Conservation (phyloP, 2,329 filamentous ascomycete genomes). For the Cladophialophora immunda region DNA sequence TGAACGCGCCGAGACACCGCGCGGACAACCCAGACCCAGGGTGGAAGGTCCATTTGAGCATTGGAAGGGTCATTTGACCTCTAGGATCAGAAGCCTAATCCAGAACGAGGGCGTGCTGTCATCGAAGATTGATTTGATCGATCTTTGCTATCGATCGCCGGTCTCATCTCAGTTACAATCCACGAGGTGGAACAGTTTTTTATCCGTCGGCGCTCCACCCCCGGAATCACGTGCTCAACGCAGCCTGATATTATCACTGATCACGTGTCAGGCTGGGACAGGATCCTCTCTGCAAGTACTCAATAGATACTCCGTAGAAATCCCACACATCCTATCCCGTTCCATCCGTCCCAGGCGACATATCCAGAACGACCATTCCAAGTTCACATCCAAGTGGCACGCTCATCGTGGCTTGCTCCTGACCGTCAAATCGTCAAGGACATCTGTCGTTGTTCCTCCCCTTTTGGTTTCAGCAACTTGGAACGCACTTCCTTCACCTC, state of each 20-base stretch:
- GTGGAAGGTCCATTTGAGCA: background rate
- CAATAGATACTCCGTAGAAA: background rate
- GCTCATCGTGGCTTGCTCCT: slow-evolving; percentile 24
- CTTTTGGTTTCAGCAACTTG: slow-evolving; percentile 81
- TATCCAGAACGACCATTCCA: slow-evolving; percentile 5
- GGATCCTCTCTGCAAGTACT: background rate
- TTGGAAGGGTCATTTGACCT: background rate
- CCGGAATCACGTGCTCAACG: background rate
- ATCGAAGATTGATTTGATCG: background rate
- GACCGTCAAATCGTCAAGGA: slow-evolving; percentile 40
- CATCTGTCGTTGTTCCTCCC: slow-evolving; percentile 47
- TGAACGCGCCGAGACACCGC: background rate
- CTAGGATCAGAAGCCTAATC: background rate
- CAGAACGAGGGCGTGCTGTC: background rate
- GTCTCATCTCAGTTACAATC: background rate
- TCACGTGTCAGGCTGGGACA: slow-evolving; percentile 19
- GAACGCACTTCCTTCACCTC: slow-evolving; percentile 66
- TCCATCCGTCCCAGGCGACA: background rate
- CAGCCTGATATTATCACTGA: background rate
- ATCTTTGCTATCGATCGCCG: background rate
- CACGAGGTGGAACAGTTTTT: background rate
- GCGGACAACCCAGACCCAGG: background rate
- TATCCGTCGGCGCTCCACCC: background rate
- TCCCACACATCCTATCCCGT: background rate
- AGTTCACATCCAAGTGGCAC: background rate